Percentiles rank a stretch among this genome's conserved stretches.
These are phyloP conservation scores for Ordospora colligata DNA, from an alignment of 371 early-diverging fungal species.

Conservation along the genomic window DNA sequence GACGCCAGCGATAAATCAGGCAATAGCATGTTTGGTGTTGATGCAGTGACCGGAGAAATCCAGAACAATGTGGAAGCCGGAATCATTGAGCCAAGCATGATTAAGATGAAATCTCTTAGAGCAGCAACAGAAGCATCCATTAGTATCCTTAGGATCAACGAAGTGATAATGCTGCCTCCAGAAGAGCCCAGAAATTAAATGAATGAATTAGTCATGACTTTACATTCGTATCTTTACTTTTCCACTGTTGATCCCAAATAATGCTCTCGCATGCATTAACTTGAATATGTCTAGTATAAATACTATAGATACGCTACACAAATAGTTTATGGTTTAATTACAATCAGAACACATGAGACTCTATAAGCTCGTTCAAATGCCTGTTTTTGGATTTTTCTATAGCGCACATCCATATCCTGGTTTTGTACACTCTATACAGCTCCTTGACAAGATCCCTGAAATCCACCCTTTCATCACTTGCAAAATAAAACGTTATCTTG, in stretches of 20 bases:
- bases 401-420: slow-evolving; percentile 87
- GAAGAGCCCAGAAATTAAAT: slow-evolving; percentile 11
- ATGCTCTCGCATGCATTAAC: no score
- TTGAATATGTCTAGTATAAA: not conserved
- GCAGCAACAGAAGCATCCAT: slow-evolving; percentile 99
- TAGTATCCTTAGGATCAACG: slow-evolving; percentile 88
- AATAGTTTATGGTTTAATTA: slow-evolving; percentile 8
- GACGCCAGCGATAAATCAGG: slow-evolving; percentile 61
- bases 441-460: slow-evolving; percentile 93
- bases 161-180: slow-evolving; percentile 57
- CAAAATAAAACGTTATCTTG: slow-evolving; percentile 60
- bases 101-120: slow-evolving; percentile 91
- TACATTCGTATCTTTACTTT: not conserved
- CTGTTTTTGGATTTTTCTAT: slow-evolving; percentile 53
- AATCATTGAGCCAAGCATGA: slow-evolving; percentile 94
- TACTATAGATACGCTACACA: not conserved
- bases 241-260: not conserved
- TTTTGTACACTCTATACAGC: slow-evolving; percentile 91
- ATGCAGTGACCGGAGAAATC: slow-evolving; percentile 79
- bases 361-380: slow-evolving; percentile 19
- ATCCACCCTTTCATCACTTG: slow-evolving; percentile 69
- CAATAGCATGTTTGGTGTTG: slow-evolving; percentile 69
- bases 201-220: not conserved
- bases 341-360: not conserved
- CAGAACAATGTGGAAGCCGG: slow-evolving; percentile 88